Conservation (phyloP, 179 eudicot species). For the Patellifolia procumbens region DNA sequence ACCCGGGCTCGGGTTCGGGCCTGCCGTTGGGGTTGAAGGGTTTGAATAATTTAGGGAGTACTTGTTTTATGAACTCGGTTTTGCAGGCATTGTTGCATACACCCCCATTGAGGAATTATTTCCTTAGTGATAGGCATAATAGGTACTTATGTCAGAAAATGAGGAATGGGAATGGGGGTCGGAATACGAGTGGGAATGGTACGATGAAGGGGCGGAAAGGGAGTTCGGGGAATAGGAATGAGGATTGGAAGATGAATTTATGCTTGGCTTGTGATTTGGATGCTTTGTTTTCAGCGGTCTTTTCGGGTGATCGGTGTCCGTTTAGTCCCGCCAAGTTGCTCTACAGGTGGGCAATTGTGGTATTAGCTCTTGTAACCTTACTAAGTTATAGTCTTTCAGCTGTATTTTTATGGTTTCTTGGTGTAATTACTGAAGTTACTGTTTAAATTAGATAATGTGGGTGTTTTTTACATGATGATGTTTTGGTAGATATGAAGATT, state of each 20-base stretch:
- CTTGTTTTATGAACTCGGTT: slow-evolving; percentile 64
- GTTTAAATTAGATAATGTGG: too few species aligned
- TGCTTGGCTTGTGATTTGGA: slow-evolving; percentile 63
- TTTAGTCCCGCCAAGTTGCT: slow-evolving; percentile 58
- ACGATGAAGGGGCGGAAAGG: too few species aligned
- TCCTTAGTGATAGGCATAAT: slow-evolving; percentile 50
- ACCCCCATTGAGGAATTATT: slow-evolving; percentile 56
- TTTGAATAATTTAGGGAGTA: slow-evolving; percentile 54
- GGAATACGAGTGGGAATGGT: too few species aligned
- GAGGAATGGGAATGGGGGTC: too few species aligned
- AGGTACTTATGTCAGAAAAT: slow-evolving; percentile 42
- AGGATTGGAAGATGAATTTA: slow-evolving; percentile 35
- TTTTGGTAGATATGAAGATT: too few species aligned
- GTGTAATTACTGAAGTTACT: too few species aligned
- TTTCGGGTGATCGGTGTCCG: slow-evolving; percentile 52
- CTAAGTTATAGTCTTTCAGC: not conserved
- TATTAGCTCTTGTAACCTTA: not conserved
- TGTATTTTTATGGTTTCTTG: not conserved
- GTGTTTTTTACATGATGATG: too few species aligned
- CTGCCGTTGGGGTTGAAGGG: slow-evolving; percentile 53
- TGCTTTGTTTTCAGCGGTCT: slow-evolving; percentile 46
- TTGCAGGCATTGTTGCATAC: slow-evolving; percentile 62
- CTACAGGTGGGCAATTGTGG: slow-evolving; percentile 32
- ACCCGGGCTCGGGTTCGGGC: slow-evolving; percentile 36
- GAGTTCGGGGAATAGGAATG: too few species aligned